These are phyloP conservation scores for Symbiodinium natans DNA, from an alignment of 73 alveolate species.

Conservation along the genomic window DNA sequence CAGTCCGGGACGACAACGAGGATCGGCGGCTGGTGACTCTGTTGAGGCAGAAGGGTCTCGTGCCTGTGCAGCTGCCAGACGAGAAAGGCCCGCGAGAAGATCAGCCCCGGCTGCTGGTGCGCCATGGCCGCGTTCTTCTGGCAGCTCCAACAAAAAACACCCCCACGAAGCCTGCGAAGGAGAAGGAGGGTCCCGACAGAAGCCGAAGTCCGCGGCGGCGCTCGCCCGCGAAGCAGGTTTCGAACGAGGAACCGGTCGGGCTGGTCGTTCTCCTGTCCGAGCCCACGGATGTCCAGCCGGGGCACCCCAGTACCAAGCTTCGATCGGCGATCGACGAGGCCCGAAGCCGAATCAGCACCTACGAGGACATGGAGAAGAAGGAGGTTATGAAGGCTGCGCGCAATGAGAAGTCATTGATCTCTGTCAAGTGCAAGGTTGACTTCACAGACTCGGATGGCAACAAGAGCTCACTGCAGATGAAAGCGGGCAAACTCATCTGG, in stretches of 20 bases:
- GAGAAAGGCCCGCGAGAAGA: constrained; percentile 65
- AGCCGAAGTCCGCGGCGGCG: constrained; percentile 56
- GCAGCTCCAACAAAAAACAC: neutral
- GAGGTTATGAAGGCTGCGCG: constrained; percentile 73
- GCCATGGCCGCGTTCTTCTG: constrained; percentile 45
- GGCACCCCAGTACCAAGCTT: constrained; percentile 67
- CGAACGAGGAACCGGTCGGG: constrained; percentile 36
- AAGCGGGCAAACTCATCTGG: constrained; percentile 56
- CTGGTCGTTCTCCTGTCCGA: constrained; percentile 54
- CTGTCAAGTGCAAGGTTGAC: constrained; percentile 42
- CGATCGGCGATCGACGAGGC: constrained; percentile 75
- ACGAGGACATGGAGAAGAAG: constrained; percentile 62
- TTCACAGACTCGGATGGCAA: constrained; percentile 77
- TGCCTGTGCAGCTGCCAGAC: constrained; percentile 78
- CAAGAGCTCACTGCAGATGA: constrained; percentile 58
- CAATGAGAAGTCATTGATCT: constrained; percentile 39
- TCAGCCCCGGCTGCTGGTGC: constrained; percentile 63
- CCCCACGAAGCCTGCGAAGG: neutral
- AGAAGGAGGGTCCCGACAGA: neutral
- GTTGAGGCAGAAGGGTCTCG: constrained; percentile 67
- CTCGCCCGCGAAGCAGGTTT: neutral
- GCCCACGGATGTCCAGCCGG: constrained; percentile 80
- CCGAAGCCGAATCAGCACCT: constrained; percentile 11
- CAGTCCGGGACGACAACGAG: constrained; percentile 73
- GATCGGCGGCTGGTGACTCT: constrained; percentile 61